A percentile compares a stretch with the other conserved stretches of the same genome.
Evolutionary conservation across 179 eudicot genomes (phyloP).

Genomic region (Drosera spatulata): DNA sequence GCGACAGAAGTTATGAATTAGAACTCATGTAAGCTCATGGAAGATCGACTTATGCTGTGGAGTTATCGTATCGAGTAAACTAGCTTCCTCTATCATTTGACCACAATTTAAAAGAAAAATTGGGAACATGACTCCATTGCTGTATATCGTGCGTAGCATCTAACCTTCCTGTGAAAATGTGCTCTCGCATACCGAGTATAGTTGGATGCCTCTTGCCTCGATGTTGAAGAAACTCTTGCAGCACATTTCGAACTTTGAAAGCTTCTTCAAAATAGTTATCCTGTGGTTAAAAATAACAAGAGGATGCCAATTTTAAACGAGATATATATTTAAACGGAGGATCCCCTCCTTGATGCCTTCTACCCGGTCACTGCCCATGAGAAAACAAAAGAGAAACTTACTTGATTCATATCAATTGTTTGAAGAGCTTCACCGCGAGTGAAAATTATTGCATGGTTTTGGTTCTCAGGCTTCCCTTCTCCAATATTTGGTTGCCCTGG

Average conservation of each 20-base stretch:
- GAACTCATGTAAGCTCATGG: not conserved
- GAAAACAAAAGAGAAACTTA: constrained; percentile 15
- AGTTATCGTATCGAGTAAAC: too few species aligned
- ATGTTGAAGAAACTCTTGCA: constrained; percentile 68
- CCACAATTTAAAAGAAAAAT: not conserved
- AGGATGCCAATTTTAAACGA: not conserved
- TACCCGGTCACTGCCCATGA: not conserved
- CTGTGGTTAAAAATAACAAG: constrained; percentile 25
- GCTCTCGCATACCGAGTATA: constrained; percentile 92
- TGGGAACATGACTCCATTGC: constrained; percentile 5
- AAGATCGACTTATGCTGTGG: too few species aligned
- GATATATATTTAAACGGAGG: not conserved
- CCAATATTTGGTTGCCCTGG: constrained; percentile 97
- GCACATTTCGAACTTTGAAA: constrained; percentile 76
- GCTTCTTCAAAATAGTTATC: constrained; percentile 98
- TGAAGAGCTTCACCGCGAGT: constrained; percentile 99
- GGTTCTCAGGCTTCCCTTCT: constrained; percentile 99
- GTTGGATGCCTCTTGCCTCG: constrained; percentile 52
- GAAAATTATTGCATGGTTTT: constrained; percentile 92
- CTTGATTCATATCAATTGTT: constrained; percentile 99
- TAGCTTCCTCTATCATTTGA: too few species aligned
- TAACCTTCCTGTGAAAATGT: constrained; percentile 99
- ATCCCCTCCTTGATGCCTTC: too few species aligned
- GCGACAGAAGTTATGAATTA: constrained; percentile 11
- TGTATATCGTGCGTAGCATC: constrained; percentile 2